A percentile compares a stretch with the other conserved stretches of the same genome.
Evolutionary conservation across 2,329 filamentous ascomycete species (phyloP).

Genomic region (Xylariaceae sp.): DNA sequence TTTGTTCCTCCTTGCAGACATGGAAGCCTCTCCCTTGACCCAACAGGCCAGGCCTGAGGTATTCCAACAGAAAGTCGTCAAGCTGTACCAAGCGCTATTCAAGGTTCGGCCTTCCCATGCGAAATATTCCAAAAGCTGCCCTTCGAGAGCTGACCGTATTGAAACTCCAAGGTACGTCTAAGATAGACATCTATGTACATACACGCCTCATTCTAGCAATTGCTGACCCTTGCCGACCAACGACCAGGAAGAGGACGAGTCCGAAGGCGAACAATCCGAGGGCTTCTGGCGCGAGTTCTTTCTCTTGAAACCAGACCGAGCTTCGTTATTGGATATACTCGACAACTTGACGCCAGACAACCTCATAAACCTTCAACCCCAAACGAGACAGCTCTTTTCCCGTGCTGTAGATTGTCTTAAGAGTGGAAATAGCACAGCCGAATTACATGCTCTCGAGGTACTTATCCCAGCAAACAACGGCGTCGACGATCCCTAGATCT

Average conservation of each 20-base stretch:
- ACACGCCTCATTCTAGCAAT: slow-evolving; percentile 3
- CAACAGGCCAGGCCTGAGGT: slow-evolving; percentile 85
- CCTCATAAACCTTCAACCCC: slow-evolving; percentile 70
- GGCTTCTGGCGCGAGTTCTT: slow-evolving; percentile 98
- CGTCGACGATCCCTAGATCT: slow-evolving; percentile 14
- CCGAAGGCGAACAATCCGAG: slow-evolving; percentile 68
- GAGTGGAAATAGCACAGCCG: slow-evolving; percentile 54
- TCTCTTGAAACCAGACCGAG: slow-evolving; percentile 74
- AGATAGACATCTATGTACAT: neutral
- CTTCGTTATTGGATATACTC: slow-evolving; percentile 64
- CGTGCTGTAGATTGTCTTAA: slow-evolving; percentile 69
- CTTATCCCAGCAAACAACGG: neutral
- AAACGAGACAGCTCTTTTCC: slow-evolving; percentile 74
- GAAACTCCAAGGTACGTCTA: slow-evolving; percentile 26
- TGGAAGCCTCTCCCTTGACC: slow-evolving; percentile 90
- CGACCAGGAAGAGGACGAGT: slow-evolving; percentile 54
- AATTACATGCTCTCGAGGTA: slow-evolving; percentile 83
- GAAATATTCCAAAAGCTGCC: slow-evolving; percentile 12
- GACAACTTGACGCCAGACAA: slow-evolving; percentile 68
- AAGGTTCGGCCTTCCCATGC: slow-evolving; percentile 46
- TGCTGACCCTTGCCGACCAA: slow-evolving; percentile 25
- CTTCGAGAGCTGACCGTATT: slow-evolving; percentile 25
- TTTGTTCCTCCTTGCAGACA: slow-evolving; percentile 39
- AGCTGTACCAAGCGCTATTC: slow-evolving; percentile 83
- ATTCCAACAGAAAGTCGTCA: slow-evolving; percentile 91